Conservation (phyloP, 495 filamentous ascomycete genomes). For the Parathielavia appendiculata region DNA sequence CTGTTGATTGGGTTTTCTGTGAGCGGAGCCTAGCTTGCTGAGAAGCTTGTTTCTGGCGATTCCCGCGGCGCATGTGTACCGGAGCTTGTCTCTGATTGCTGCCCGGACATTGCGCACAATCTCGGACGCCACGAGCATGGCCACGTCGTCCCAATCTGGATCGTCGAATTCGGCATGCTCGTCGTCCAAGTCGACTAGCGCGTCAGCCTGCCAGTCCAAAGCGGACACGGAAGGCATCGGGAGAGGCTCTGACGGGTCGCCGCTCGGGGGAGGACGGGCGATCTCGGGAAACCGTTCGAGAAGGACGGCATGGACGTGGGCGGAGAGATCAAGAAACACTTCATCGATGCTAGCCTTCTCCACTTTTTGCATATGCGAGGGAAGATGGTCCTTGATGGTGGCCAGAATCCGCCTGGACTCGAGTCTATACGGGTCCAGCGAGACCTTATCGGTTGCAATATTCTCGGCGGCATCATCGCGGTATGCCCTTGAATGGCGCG, state of each 20-base stretch:
- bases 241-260: constrained; percentile 65
- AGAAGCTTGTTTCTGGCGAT: constrained; percentile 91
- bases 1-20: constrained; percentile 91
- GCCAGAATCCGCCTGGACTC: constrained; percentile 79
- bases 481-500: constrained; percentile 55
- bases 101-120: constrained; percentile 73
- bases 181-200: constrained; percentile 67
- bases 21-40: constrained; percentile 82
- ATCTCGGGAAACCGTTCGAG: constrained; percentile 77
- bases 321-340: constrained; percentile 86
- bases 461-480: constrained; percentile 67
- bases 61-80: constrained; percentile 88
- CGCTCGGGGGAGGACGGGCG: constrained; percentile 53
- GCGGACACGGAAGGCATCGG: constrained; percentile 70
- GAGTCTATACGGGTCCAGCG: constrained; percentile 83
- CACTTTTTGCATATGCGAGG: constrained; percentile 58
- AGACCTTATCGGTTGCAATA: constrained; percentile 87
- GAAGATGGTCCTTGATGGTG: constrained; percentile 70
- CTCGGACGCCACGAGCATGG: constrained; percentile 77
- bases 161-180: constrained; percentile 70
- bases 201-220: constrained; percentile 76
- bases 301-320: constrained; percentile 69
- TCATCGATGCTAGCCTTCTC: constrained; percentile 92
- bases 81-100: constrained; percentile 46
- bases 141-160: constrained; percentile 95